Evolutionary conservation across 2,329 filamentous ascomycete species (phyloP).

Genomic region (Venturia effusa): DNA sequence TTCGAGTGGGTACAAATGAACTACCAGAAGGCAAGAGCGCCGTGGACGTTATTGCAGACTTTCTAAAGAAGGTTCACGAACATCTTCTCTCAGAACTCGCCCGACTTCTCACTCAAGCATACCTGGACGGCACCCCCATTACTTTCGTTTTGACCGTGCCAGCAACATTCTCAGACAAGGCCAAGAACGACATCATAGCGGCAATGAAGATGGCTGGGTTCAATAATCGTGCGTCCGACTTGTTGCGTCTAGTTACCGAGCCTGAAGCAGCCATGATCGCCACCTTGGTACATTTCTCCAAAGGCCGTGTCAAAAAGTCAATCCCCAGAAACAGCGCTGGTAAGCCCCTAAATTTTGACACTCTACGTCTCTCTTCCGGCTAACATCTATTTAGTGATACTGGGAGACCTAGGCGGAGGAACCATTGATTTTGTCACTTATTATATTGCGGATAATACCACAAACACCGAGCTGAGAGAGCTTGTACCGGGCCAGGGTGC

Average conservation of each 20-base stretch:
- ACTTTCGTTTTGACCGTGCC: slow-evolving; percentile 18
- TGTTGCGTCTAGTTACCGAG: slow-evolving; percentile 17
- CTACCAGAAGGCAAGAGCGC: too few species aligned
- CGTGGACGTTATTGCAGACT: too few species aligned
- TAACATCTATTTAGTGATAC: too few species aligned
- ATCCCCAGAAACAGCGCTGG: too few species aligned
- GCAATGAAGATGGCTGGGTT: slow-evolving; percentile 17
- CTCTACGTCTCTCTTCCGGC: too few species aligned
- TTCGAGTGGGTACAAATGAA: too few species aligned
- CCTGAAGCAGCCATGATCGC: slow-evolving; percentile 17
- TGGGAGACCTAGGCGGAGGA: too few species aligned
- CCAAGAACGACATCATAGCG: slow-evolving; percentile 15
- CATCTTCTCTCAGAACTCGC: too few species aligned
- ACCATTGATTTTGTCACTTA: slow-evolving; percentile 10
- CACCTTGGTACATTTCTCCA: background rate
- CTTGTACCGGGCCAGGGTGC: slow-evolving; percentile 15
- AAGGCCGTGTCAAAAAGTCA: slow-evolving; percentile 13
- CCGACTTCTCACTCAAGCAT: too few species aligned
- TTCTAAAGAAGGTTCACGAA: too few species aligned
- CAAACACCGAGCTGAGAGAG: slow-evolving; percentile 16
- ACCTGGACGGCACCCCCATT: too few species aligned
- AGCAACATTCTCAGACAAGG: slow-evolving; percentile 18
- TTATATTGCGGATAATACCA: slow-evolving; percentile 10
- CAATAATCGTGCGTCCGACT: slow-evolving; percentile 14
- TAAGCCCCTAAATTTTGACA: too few species aligned